phyloP scores from a whole-genome alignment of 306 rosid genomes.

The Leucaena leucocephala region DNA sequence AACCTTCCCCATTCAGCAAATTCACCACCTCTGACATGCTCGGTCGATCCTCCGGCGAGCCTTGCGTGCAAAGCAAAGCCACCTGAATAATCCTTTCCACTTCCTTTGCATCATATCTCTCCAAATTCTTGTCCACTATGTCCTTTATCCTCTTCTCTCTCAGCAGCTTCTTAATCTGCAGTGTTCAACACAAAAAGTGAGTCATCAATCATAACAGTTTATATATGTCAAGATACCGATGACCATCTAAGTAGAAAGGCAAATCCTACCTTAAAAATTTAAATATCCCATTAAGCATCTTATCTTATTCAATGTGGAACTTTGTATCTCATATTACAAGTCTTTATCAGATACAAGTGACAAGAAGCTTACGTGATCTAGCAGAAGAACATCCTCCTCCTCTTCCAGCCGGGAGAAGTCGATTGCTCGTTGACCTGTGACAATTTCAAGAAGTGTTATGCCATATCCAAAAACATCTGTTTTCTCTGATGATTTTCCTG shows the following conservation, averaged over 20 bases:
- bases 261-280: too few relatives aligned
- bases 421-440: conserved; percentile 89
- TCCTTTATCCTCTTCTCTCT: conserved; percentile 65
- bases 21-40: conserved; percentile 56
- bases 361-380: conserved; percentile 77
- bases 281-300: too few relatives aligned
- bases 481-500: conserved; percentile 91
- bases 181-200: conserved; percentile 7
- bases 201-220: neutral
- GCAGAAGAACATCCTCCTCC: conserved; percentile 91
- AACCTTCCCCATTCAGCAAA: conserved; percentile 52
- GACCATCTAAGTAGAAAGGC: too few relatives aligned
- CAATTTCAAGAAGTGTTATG: conserved; percentile 90
- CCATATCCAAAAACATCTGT: conserved; percentile 96
- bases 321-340: too few relatives aligned
- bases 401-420: conserved; percentile 88
- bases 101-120: conserved; percentile 48
- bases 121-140: conserved; percentile 61
- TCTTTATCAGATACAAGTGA: neutral
- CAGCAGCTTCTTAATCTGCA: conserved; percentile 61
- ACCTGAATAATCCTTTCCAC: conserved; percentile 58
- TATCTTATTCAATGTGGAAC: too few relatives aligned
- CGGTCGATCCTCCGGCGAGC: conserved; percentile 61
- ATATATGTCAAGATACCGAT: neutral
- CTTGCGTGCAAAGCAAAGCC: conserved; percentile 68